Percentiles rank a stretch among this genome's conserved stretches.
phyloP scores from a whole-genome alignment of 768 basidiomycete genomes.

The Ramaria rubella region DNA sequence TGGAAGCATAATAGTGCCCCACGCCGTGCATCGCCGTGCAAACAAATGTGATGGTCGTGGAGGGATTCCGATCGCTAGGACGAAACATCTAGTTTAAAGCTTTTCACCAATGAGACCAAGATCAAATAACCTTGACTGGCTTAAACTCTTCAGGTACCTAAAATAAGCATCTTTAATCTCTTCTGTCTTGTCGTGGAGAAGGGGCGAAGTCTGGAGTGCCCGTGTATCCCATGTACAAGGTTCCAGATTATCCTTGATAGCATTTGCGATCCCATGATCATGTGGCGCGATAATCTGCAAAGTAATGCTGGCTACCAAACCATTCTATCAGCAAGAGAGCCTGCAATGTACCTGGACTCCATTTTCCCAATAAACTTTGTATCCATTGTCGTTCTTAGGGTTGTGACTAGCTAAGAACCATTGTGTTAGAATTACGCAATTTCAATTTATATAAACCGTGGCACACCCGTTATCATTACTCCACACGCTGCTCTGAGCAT shows the following conservation, averaged over 20 bases:
- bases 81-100: not conserved
- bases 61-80: conserved; percentile 32
- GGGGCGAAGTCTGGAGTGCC: conserved; percentile 32
- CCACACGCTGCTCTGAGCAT: conserved; percentile 66
- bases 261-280: conserved; percentile 65
- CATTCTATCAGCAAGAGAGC: not conserved
- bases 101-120: conserved; percentile 7
- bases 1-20: conserved; percentile 54
- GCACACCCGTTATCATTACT: conserved; percentile 81
- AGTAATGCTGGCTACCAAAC: conserved; percentile 13
- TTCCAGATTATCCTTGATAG: conserved; percentile 56
- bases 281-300: conserved; percentile 77
- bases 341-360: conserved; percentile 57
- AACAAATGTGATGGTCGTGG: conserved; percentile 51
- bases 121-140: conserved; percentile 20
- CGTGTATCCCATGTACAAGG: conserved; percentile 40
- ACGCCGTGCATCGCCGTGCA: conserved; percentile 93
- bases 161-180: conserved; percentile 59
- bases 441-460: not conserved
- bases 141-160: conserved; percentile 28
- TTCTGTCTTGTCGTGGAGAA: conserved; percentile 51
- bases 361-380: conserved; percentile 91
- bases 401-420: conserved; percentile 66
- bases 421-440: not conserved
- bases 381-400: conserved; percentile 90